These are phyloP conservation scores for Lyophyllum semitale DNA, from an alignment of 768 basidiomycete genomes.

Conservation along the genomic window DNA sequence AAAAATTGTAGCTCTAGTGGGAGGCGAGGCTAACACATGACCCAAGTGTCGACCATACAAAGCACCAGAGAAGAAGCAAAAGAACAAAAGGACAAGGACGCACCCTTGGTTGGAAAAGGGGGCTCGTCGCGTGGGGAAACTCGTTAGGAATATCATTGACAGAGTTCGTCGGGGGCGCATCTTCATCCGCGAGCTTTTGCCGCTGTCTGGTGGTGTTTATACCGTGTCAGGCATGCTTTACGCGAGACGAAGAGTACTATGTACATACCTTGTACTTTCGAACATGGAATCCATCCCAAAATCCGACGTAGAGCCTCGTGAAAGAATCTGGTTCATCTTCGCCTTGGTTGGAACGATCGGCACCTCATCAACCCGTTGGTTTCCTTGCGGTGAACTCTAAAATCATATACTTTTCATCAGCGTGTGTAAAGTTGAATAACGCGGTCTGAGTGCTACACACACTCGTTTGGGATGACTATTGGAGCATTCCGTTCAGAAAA, in stretches of 20 bases:
- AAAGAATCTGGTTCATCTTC: conserved; percentile 71
- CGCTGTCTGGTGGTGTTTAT: conserved; percentile 43
- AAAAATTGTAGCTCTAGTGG: too few species aligned
- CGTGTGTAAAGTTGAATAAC: not conserved
- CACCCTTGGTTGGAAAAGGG: conserved; percentile 51
- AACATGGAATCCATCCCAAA: conserved; percentile 90
- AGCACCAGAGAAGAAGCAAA: too few species aligned
- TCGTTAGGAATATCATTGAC: conserved; percentile 76
- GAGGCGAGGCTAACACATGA: too few species aligned
- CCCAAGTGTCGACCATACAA: too few species aligned
- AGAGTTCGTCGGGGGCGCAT: conserved; percentile 78
- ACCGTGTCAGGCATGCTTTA: not conserved
- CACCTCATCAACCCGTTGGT: conserved; percentile 69
- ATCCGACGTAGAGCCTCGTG: conserved; percentile 64
- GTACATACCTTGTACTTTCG: conserved; percentile 60
- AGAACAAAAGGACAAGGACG: conserved; percentile 20
- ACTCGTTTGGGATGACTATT: conserved; percentile 54
- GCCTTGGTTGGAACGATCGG: conserved; percentile 81
- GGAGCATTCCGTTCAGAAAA: not conserved
- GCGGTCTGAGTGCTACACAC: conserved; percentile 32
- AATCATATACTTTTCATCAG: not conserved
- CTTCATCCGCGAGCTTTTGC: conserved; percentile 69
- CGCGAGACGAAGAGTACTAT: not conserved
- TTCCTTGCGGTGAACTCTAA: conserved; percentile 52
- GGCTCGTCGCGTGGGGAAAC: conserved; percentile 35